These are phyloP conservation scores for Allium sativum DNA, from an alignment of 106 monocot genomes.

Conservation along the genomic window DNA sequence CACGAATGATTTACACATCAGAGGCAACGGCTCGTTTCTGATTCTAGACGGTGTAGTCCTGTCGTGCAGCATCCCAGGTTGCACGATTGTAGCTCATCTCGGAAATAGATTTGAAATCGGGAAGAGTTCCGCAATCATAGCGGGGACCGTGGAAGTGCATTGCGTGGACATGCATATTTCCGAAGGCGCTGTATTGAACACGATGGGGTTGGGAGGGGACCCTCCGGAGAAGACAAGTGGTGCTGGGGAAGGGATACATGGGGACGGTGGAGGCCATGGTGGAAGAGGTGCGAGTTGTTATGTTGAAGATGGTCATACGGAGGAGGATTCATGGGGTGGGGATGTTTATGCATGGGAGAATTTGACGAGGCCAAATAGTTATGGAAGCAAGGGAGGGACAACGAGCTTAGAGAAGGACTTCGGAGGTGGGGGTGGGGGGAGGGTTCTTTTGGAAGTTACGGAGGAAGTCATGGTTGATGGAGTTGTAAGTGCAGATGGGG, in stretches of 20 bases:
- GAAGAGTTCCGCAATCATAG: constrained; percentile 27
- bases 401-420: constrained; percentile 73
- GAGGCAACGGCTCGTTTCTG: constrained; percentile 52
- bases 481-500: constrained; percentile 52
- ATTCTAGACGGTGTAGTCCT: constrained; percentile 36
- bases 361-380: constrained; percentile 46
- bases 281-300: constrained; percentile 80
- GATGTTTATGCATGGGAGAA: constrained; percentile 71
- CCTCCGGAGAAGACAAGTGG: constrained; percentile 79
- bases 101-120: constrained; percentile 33
- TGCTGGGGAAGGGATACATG: constrained; percentile 37
- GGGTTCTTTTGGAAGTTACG: constrained; percentile 26
- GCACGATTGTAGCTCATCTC: constrained; percentile 34
- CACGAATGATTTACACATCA: constrained; percentile 27
- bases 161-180: constrained; percentile 33
- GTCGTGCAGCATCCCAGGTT: constrained; percentile 48
- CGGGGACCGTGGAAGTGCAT: constrained; percentile 35
- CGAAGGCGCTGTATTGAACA: constrained; percentile 34
- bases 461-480: constrained; percentile 46
- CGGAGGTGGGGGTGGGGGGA: constrained; percentile 71
- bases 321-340: constrained; percentile 87
- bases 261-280: constrained; percentile 81
- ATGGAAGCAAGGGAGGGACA: constrained; percentile 67
- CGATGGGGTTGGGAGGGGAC: constrained; percentile 49
- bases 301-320: constrained; percentile 38